phyloP scores from a whole-genome alignment of 148 eudicot species.

The Polygonum aviculare region DNA sequence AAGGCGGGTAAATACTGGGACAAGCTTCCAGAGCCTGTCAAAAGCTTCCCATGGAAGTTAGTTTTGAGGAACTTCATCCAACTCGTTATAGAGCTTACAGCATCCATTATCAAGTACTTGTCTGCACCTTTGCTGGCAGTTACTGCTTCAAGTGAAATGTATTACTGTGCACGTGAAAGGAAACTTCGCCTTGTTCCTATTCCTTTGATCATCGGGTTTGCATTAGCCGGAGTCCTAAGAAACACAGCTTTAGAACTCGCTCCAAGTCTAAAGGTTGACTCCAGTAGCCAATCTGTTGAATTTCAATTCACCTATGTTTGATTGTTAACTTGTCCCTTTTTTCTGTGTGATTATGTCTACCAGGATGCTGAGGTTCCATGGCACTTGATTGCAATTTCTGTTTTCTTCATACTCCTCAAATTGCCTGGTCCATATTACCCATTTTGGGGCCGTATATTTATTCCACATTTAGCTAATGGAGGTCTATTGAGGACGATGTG shows the following conservation, averaged over 20 bases:
- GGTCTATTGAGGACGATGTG: constrained; percentile 53
- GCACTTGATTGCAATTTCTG: constrained; percentile 53
- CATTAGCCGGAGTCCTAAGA: constrained; percentile 46
- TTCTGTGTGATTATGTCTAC: constrained; percentile 4
- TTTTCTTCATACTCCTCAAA: constrained; percentile 55
- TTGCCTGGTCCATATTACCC: constrained; percentile 80
- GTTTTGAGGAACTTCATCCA: constrained; percentile 51
- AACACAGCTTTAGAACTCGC: constrained; percentile 43
- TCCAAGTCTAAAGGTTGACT: constrained; percentile 55
- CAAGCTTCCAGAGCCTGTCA: constrained; percentile 57
- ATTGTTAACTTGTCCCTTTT: background rate
- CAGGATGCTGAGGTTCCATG: constrained; percentile 80
- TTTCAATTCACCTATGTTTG: background rate
- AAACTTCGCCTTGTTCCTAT: constrained; percentile 46
- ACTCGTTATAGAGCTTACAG: constrained; percentile 41
- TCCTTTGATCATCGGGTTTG: constrained; percentile 56
- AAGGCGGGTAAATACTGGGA: constrained; percentile 53
- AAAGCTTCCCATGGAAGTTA: constrained; percentile 66
- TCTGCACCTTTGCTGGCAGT: constrained; percentile 48
- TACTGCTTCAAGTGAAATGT: constrained; percentile 73
- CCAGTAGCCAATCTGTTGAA: background rate
- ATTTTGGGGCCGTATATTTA: constrained; percentile 69
- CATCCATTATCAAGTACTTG: constrained; percentile 54
- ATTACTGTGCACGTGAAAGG: constrained; percentile 76
- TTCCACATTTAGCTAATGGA: constrained; percentile 85